phyloP scores from a whole-genome alignment of 805 yeast genomes.

The Blastobotrys attinorum region DNA sequence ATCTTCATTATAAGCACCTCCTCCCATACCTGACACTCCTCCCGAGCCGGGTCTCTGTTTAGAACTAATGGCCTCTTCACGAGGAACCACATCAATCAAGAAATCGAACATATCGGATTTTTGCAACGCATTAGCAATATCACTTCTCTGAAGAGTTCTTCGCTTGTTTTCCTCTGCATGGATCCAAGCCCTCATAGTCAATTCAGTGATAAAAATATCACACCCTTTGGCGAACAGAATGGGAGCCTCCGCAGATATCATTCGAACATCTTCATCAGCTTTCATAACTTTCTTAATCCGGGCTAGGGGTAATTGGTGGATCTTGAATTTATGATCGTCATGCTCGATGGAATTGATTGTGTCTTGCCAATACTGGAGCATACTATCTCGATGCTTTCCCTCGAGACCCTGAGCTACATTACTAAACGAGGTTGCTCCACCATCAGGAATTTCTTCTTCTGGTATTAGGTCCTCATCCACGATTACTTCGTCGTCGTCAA shows the following conservation, averaged over 20 bases:
- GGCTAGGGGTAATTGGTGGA: constrained; percentile 91
- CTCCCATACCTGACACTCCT: too few relatives aligned
- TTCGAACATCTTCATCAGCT: constrained; percentile 92
- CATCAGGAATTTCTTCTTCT: not conserved
- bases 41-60: constrained; percentile 6
- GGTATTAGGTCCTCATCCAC: too few relatives aligned
- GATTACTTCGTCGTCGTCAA: too few relatives aligned
- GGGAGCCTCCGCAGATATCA: constrained; percentile 99
- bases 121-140: constrained; percentile 90
- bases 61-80: constrained; percentile 53
- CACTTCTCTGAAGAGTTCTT: constrained; percentile 87
- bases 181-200: constrained; percentile 98
- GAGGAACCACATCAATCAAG: constrained; percentile 89
- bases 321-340: constrained; percentile 66
- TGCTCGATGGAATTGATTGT: constrained; percentile 83
- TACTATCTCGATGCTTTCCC: constrained; percentile 74
- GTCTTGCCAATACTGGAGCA: constrained; percentile 98
- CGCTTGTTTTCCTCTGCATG: constrained; percentile 96
- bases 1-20: constrained; percentile 5
- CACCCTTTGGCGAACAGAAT: constrained; percentile 96
- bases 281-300: constrained; percentile 97
- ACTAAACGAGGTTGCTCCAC: constrained; percentile 38
- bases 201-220: constrained; percentile 91
- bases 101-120: constrained; percentile 97
- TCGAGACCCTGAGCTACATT: constrained; percentile 90